Evolutionary conservation across 306 rosid species (phyloP).

Genomic region (Sesbania bispinosa): DNA sequence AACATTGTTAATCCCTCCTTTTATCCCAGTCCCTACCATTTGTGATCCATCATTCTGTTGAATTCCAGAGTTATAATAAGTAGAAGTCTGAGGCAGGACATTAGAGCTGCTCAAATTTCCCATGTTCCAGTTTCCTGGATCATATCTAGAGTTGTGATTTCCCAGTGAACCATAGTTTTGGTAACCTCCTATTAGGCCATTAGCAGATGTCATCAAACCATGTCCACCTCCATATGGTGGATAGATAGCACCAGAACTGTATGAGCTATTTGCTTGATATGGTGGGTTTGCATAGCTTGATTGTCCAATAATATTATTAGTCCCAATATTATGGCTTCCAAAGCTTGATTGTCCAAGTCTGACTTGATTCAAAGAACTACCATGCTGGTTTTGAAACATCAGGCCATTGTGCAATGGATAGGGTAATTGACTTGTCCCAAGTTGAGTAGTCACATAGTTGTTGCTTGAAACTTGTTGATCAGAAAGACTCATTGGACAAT

Average conservation of each 20-base stretch:
- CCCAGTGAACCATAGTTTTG: not conserved
- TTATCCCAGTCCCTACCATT: not conserved
- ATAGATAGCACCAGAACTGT: not conserved
- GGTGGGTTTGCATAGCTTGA: not conserved
- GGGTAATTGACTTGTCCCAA: not conserved
- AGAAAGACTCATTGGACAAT: not conserved
- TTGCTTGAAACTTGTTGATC: not conserved
- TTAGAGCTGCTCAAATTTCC: not conserved
- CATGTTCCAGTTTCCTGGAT: not conserved
- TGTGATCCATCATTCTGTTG: constrained; percentile 18
- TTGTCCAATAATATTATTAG: not conserved
- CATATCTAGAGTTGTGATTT: not conserved
- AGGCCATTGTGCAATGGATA: too few relatives aligned
- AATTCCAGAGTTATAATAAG: not conserved
- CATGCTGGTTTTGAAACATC: not conserved
- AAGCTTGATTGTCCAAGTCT: not conserved
- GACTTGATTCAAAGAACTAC: not conserved
- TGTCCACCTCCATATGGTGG: not conserved
- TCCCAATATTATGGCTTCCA: not conserved
- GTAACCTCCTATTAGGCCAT: not conserved
- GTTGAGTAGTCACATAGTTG: not conserved
- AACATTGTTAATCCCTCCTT: not conserved
- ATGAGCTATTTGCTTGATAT: not conserved
- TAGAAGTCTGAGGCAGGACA: not conserved
- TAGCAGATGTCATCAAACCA: not conserved